phyloP scores from a whole-genome alignment of 257 asterid species.

The Przewalskia tangutica region DNA sequence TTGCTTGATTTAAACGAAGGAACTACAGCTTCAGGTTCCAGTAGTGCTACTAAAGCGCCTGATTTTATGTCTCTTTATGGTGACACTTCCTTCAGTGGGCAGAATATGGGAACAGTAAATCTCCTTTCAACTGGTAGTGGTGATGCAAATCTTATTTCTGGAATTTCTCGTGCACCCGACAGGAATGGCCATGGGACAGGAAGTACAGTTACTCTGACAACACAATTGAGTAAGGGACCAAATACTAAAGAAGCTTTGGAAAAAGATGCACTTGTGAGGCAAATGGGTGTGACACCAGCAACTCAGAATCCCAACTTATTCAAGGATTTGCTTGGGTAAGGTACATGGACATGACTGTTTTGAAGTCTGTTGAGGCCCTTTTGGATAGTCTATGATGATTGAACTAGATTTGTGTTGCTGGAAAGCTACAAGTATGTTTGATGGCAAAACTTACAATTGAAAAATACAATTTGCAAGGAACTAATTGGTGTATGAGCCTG shows the following conservation, averaged over 20 bases:
- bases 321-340: slow-evolving; percentile 68
- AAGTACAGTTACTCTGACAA: slow-evolving; percentile 14
- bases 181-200: slow-evolving; percentile 36
- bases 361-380: background rate
- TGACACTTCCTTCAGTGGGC: slow-evolving; percentile 39
- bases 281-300: slow-evolving; percentile 80
- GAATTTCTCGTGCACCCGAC: slow-evolving; percentile 15
- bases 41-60: slow-evolving; percentile 26
- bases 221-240: slow-evolving; percentile 52
- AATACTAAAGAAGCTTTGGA: slow-evolving; percentile 64
- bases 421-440: background rate
- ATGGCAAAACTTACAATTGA: background rate
- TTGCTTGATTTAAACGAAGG: slow-evolving; percentile 58
- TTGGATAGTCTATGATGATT: background rate
- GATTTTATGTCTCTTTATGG: slow-evolving; percentile 57
- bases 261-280: slow-evolving; percentile 89
- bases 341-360: background rate
- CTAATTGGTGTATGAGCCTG: background rate
- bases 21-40: slow-evolving; percentile 23
- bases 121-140: slow-evolving; percentile 12
- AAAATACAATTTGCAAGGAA: background rate
- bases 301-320: slow-evolving; percentile 87
- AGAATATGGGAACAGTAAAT: slow-evolving; percentile 15
- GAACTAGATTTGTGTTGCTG: background rate
- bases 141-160: slow-evolving; percentile 8